Evolutionary conservation across 352 stramenopile species (phyloP).

Genomic region (Phytophthora boehmeriae): DNA sequence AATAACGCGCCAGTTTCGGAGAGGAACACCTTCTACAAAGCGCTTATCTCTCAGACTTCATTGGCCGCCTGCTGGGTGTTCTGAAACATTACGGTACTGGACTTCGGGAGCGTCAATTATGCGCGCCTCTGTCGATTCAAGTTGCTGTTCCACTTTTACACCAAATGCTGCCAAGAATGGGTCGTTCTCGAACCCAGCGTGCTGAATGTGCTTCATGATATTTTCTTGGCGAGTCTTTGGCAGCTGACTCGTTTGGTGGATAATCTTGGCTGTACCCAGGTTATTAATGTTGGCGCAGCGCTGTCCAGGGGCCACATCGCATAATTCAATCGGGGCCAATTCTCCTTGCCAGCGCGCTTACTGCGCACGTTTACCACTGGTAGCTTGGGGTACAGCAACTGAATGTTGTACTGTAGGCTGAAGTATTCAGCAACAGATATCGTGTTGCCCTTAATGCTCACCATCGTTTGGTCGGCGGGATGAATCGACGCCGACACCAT

Average conservation of each 20-base stretch:
- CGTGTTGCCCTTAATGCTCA: slow-evolving; percentile 45
- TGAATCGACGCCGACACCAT: too few relatives aligned
- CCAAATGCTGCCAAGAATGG: too few relatives aligned
- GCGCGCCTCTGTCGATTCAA: slow-evolving; percentile 43
- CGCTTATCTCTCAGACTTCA: slow-evolving; percentile 64
- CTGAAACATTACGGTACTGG: too few relatives aligned
- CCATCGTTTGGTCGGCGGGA: slow-evolving; percentile 37
- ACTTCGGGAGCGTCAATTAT: slow-evolving; percentile 48
- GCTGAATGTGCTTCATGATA: too few relatives aligned
- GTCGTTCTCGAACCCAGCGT: too few relatives aligned
- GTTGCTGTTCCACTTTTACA: slow-evolving; percentile 41
- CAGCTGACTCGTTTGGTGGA: slow-evolving; percentile 50
- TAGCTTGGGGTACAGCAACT: slow-evolving; percentile 36
- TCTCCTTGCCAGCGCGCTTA: slow-evolving; percentile 29
- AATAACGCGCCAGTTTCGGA: slow-evolving; percentile 59
- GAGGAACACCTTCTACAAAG: slow-evolving; percentile 43
- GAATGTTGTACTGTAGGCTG: slow-evolving; percentile 42
- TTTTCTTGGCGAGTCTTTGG: too few relatives aligned
- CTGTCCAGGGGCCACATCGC: too few relatives aligned
- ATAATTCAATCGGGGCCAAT: slow-evolving; percentile 82
- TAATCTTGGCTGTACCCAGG: slow-evolving; percentile 74
- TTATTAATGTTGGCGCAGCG: slow-evolving; percentile 63
- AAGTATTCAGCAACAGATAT: slow-evolving; percentile 61
- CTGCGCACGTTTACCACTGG: slow-evolving; percentile 67
- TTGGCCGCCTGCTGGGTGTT: too few relatives aligned